Percentiles rank a stretch among this genome's conserved stretches.
Conservation (phyloP, 495 filamentous ascomycete genomes). For the Friedmanniomyces simplex region DNA sequence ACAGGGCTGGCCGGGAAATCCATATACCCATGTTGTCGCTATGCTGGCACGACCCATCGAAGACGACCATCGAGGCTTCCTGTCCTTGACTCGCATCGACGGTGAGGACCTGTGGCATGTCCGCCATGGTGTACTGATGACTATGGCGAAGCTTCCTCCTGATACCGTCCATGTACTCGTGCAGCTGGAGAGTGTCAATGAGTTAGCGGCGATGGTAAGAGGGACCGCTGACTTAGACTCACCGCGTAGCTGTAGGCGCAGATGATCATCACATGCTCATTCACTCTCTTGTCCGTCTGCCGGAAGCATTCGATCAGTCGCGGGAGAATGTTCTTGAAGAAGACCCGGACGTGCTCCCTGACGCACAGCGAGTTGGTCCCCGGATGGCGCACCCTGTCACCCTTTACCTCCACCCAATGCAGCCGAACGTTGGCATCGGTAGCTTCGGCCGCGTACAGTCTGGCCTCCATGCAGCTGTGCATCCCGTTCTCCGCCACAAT, state of each 20-base stretch:
- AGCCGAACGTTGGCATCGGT: conserved; percentile 2
- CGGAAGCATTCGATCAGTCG: neutral
- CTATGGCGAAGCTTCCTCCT: neutral
- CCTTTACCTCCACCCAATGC: conserved; percentile 1
- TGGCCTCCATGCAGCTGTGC: neutral
- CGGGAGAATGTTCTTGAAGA: conserved; percentile 4
- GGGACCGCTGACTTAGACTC: neutral
- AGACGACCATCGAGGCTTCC: conserved; percentile 7
- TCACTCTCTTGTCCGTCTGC: neutral
- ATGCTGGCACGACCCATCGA: conserved; percentile 3
- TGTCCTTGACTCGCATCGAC: conserved; percentile 9
- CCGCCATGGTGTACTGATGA: neutral
- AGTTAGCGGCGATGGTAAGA: neutral
- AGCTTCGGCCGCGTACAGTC: neutral
- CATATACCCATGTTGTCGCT: neutral
- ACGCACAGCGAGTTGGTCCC: conserved; percentile 1
- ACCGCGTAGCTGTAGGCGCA: conserved; percentile 7
- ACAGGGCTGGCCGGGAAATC: neutral
- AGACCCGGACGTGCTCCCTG: conserved; percentile 4
- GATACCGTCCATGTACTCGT: neutral
- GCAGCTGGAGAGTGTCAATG: neutral
- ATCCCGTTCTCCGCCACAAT: neutral
- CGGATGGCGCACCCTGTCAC: neutral
- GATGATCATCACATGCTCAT: conserved; percentile 10
- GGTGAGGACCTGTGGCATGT: conserved; percentile 7